Percentiles rank a stretch among this genome's conserved stretches.
Conservation (phyloP, 2,329 filamentous ascomycete species). For the Parascedosporium putredinis region DNA sequence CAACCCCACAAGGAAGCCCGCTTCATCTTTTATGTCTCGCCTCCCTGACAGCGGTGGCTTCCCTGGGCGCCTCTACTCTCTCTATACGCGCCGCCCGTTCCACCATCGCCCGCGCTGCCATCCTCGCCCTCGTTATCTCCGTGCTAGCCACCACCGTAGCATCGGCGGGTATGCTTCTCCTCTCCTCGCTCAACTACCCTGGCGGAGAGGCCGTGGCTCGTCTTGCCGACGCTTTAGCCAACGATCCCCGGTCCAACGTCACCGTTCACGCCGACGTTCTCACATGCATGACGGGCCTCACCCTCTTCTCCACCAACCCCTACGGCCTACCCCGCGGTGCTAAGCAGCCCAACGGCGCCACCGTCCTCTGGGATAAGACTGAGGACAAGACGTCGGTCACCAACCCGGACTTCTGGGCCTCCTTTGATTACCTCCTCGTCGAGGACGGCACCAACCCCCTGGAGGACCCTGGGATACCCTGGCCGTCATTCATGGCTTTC, state of each 20-base stretch:
- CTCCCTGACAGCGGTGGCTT: slow-evolving; percentile 70
- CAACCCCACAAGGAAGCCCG: slow-evolving; percentile 95
- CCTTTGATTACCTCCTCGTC: slow-evolving; percentile 51
- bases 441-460: slow-evolving; percentile 38
- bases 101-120: slow-evolving; percentile 18
- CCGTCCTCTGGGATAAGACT: slow-evolving; percentile 49
- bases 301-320: slow-evolving; percentile 49
- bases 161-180: slow-evolving; percentile 57
- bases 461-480: slow-evolving; percentile 43
- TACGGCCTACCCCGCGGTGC: slow-evolving; percentile 19
- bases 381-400: slow-evolving; percentile 37
- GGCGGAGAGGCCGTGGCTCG: slow-evolving; percentile 67
- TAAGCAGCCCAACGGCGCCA: slow-evolving; percentile 15
- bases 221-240: slow-evolving; percentile 28
- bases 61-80: slow-evolving; percentile 62
- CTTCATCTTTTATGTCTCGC: slow-evolving; percentile 84
- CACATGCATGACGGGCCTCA: slow-evolving; percentile 61
- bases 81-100: slow-evolving; percentile 57
- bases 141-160: slow-evolving; percentile 48
- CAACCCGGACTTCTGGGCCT: slow-evolving; percentile 47
- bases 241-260: slow-evolving; percentile 19
- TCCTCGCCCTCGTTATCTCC: slow-evolving; percentile 45
- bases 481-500: slow-evolving; percentile 46
- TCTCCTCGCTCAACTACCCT: slow-evolving; percentile 88
- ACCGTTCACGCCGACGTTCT: slow-evolving; percentile 54